phyloP scores from a whole-genome alignment of 148 eudicot species.

The Rhododendron simsii region DNA sequence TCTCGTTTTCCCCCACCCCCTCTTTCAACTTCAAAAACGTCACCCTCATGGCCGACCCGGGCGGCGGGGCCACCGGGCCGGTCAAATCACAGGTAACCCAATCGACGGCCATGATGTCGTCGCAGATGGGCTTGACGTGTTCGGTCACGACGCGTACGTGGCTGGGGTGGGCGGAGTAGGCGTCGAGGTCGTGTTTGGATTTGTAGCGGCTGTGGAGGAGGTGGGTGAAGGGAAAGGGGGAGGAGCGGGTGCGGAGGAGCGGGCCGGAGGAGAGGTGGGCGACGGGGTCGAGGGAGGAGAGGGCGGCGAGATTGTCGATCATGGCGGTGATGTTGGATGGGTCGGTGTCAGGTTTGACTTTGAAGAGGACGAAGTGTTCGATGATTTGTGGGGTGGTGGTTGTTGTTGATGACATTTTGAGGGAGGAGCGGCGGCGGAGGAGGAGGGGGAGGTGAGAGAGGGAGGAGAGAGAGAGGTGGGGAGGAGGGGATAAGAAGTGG shows the following conservation, averaged over 20 bases:
- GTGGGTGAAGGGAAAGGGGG: conserved; percentile 57
- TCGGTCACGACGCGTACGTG: conserved; percentile 55
- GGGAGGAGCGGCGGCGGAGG: conserved; percentile 11
- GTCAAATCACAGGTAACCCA: conserved; percentile 38
- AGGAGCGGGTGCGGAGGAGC: conserved; percentile 30
- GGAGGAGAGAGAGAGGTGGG: neutral
- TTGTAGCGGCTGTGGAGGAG: conserved; percentile 69
- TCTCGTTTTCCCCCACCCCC: conserved; percentile 46
- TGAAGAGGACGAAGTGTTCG: conserved; percentile 82
- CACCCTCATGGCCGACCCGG: conserved; percentile 70
- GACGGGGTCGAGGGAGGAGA: conserved; percentile 42
- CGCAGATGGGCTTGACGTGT: conserved; percentile 51
- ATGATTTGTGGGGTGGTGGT: conserved; percentile 18
- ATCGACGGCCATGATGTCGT: conserved; percentile 84
- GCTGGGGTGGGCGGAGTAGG: conserved; percentile 51
- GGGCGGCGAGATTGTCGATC: conserved; percentile 49
- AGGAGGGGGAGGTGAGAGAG: conserved; percentile 16
- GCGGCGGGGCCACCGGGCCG: conserved; percentile 18
- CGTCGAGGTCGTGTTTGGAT: conserved; percentile 46
- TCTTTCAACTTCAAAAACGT: conserved; percentile 66
- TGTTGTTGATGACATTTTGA: conserved; percentile 34
- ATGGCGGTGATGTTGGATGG: conserved; percentile 41
- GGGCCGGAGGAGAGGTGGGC: conserved; percentile 57
- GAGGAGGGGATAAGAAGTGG: neutral
- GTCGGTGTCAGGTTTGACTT: conserved; percentile 46